Percentiles rank a stretch among this genome's conserved stretches.
Evolutionary conservation across 345 rosid species (phyloP).

Genomic region (Bretschneidera sinensis): DNA sequence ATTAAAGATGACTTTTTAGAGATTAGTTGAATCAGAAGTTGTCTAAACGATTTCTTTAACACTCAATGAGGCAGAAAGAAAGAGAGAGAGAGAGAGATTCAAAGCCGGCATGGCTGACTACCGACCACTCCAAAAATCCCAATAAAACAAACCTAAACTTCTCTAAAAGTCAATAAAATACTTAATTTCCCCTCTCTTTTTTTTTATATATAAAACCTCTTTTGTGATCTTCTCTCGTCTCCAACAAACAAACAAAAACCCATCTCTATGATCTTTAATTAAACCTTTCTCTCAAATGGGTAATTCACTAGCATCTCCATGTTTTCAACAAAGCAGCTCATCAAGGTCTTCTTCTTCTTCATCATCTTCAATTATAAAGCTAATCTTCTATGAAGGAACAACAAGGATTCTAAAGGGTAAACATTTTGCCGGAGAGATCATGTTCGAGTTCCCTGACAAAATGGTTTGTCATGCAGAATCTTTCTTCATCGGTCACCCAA

Average conservation of each 20-base stretch:
- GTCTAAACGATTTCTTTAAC: too few relatives aligned
- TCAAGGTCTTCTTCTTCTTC: conserved; percentile 20
- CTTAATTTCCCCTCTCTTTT: too few relatives aligned
- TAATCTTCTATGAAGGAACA: conserved; percentile 58
- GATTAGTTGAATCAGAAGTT: too few relatives aligned
- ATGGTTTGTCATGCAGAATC: conserved; percentile 85
- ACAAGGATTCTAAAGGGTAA: conserved; percentile 44
- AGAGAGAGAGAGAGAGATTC: conserved; percentile 4
- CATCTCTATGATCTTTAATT: too few relatives aligned
- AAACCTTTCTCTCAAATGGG: conserved; percentile 51
- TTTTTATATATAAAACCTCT: too few relatives aligned
- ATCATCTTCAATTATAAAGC: too few relatives aligned
- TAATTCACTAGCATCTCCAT: conserved; percentile 24
- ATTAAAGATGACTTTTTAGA: too few relatives aligned
- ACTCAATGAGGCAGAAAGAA: too few relatives aligned
- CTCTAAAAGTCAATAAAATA: too few relatives aligned
- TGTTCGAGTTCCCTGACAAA: conserved; percentile 80
- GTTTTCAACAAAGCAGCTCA: conserved; percentile 13
- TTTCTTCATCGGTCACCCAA: conserved; percentile 79
- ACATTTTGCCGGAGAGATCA: conserved; percentile 85
- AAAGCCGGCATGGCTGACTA: conserved; percentile 65
- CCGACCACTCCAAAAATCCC: conserved; percentile 20
- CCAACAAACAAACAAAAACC: too few relatives aligned
- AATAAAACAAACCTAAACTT: too few relatives aligned
- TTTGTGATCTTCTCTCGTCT: too few relatives aligned